Evolutionary conservation across 2,329 filamentous ascomycete species (phyloP).

Genomic region (Colletotrichum tanaceti): DNA sequence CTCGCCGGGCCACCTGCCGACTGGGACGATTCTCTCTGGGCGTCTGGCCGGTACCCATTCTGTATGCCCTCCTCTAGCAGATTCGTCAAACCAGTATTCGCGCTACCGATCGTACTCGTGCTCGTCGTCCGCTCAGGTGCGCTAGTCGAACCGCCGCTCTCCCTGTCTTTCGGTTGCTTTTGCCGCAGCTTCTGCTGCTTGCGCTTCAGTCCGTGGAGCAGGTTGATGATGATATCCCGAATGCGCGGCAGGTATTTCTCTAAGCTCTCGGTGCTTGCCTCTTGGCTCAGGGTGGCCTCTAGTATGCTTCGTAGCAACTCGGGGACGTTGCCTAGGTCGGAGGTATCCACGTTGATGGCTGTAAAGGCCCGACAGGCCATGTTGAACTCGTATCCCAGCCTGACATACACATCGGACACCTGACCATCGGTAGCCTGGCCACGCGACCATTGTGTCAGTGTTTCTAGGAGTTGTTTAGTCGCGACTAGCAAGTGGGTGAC

Average conservation of each 20-base stretch:
- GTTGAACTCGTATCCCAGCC: slow-evolving; percentile 98
- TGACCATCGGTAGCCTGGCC: slow-evolving; percentile 91
- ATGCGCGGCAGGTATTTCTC: slow-evolving; percentile 95
- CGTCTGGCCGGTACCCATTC: slow-evolving; percentile 60
- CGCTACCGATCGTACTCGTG: slow-evolving; percentile 68
- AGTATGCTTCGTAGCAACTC: slow-evolving; percentile 90
- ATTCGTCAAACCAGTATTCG: slow-evolving; percentile 67
- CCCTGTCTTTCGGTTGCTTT: slow-evolving; percentile 68
- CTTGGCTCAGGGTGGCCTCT: slow-evolving; percentile 95
- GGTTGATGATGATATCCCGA: slow-evolving; percentile 97
- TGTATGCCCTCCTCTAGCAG: slow-evolving; percentile 71
- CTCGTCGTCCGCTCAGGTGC: slow-evolving; percentile 66
- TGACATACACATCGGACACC: slow-evolving; percentile 97
- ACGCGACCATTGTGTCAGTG: slow-evolving; percentile 96
- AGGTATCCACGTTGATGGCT: slow-evolving; percentile 95
- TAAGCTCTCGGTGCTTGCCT: slow-evolving; percentile 91
- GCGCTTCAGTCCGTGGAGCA: slow-evolving; percentile 94
- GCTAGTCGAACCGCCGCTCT: slow-evolving; percentile 55
- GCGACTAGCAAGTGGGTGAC: slow-evolving; percentile 97
- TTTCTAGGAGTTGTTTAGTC: slow-evolving; percentile 97
- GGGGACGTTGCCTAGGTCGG: slow-evolving; percentile 93
- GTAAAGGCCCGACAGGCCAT: slow-evolving; percentile 97
- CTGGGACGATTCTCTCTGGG: slow-evolving; percentile 42
- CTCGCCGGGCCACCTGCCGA: slow-evolving; percentile 43
- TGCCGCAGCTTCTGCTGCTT: slow-evolving; percentile 90